Conservation (phyloP, 2,329 filamentous ascomycete genomes). For the Phaeosphaeriaceae sp. region DNA sequence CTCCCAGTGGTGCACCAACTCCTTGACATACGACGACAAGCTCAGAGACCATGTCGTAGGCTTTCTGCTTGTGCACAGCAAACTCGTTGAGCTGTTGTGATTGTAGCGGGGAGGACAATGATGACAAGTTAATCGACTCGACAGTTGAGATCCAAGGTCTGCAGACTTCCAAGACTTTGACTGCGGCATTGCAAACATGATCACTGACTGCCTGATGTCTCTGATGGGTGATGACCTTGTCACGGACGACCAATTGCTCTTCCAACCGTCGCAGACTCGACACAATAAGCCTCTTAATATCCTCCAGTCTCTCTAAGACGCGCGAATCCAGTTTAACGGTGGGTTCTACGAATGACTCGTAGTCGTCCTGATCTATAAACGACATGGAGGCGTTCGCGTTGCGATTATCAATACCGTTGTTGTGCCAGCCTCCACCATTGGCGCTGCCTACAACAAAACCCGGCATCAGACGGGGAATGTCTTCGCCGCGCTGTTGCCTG, state of each 20-base stretch:
- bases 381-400: conserved; percentile 71
- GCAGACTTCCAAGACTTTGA: conserved; percentile 85
- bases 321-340: conserved; percentile 76
- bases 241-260: conserved; percentile 76
- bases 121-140: conserved; percentile 88
- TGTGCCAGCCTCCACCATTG: conserved; percentile 86
- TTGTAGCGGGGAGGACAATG: conserved; percentile 78
- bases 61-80: conserved; percentile 85
- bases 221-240: conserved; percentile 81
- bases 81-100: conserved; percentile 89
- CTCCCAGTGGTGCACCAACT: conserved; percentile 87
- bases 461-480: conserved; percentile 89
- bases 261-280: conserved; percentile 86
- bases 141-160: conserved; percentile 88
- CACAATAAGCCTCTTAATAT: conserved; percentile 84
- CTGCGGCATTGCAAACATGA: conserved; percentile 77
- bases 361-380: conserved; percentile 86
- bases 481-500: conserved; percentile 88
- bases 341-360: conserved; percentile 75
- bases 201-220: conserved; percentile 83
- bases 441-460: conserved; percentile 90
- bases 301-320: conserved; percentile 82
- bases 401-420: conserved; percentile 67
- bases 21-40: conserved; percentile 86
- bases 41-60: conserved; percentile 93